These are phyloP conservation scores for Pyrus bretschneideri DNA, from an alignment of 306 rosid species.

Conservation along the genomic window DNA sequence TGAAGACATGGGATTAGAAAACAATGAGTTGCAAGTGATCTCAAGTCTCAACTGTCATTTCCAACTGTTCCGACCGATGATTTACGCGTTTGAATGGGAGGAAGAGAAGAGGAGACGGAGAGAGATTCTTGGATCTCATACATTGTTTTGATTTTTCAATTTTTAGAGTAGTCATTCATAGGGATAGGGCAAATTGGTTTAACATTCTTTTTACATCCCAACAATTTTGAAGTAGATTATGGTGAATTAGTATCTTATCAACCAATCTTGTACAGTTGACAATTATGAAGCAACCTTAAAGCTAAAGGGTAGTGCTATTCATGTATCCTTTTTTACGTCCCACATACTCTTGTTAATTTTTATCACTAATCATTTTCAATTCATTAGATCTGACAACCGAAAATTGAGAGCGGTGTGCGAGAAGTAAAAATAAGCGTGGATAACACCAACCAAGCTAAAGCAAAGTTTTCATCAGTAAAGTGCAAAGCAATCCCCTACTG, in stretches of 20 bases:
- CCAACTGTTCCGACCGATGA: not conserved
- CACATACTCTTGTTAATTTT: too few relatives aligned
- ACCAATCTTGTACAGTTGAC: not conserved
- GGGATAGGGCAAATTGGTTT: not conserved
- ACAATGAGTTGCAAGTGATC: not conserved
- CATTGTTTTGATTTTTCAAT: not conserved
- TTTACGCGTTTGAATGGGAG: not conserved
- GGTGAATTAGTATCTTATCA: not conserved
- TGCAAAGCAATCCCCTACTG: not conserved
- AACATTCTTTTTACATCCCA: not conserved
- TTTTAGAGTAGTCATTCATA: not conserved
- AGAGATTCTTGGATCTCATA: not conserved
- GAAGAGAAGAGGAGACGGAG: not conserved
- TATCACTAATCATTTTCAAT: too few relatives aligned
- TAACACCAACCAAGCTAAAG: not conserved
- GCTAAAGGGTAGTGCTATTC: not conserved
- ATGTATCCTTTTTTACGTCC: too few relatives aligned
- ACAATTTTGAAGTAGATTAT: not conserved
- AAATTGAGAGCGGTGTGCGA: too few relatives aligned
- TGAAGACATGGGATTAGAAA: slow-evolving; percentile 17
- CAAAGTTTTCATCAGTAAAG: not conserved
- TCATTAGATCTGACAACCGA: too few relatives aligned
- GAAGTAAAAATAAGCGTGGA: too few relatives aligned
- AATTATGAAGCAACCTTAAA: not conserved
- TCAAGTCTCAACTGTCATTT: not conserved